Evolutionary conservation across 129 eudicot genomes (phyloP), one percentile per base, ranked within the genome.

Genomic region (Flaveria brownii): DNA sequence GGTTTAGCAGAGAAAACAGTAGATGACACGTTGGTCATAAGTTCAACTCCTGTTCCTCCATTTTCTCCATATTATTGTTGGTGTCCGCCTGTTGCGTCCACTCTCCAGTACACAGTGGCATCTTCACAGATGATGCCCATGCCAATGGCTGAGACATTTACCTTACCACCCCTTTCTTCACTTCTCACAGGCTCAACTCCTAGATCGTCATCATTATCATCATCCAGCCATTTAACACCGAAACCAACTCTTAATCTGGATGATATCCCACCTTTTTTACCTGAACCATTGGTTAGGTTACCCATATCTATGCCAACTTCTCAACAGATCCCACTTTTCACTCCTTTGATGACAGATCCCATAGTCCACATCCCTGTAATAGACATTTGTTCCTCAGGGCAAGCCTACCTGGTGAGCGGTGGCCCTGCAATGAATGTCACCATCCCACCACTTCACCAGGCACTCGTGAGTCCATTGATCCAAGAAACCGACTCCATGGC

Each of bases 291-390:
- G 80, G 70, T 79, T 20, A 65, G 85, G 75, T 79, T 86, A 56
- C 90, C 87, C 20, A 62, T 86, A 39, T 63, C 90, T 25, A 66
- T 84, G 42, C 46, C 69, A 63, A 16, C 45, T 6, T 63, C 69
- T 18, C 62, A 87, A 78, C 92, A 90, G 79, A 77, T 93, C 42
- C 87, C 89, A 3, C 82, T 91, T 56, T 93, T 90, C 75, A 88
- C 92, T 5, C 98, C 98, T 33, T 62, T 90, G 26, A 90, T 90
- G 83, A 86, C 95, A 2, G 98, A 93, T 55, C 77, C 98, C 5
- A 93, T 93, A 76, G 92, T 93, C 17, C 98, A 93, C 77, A 79
- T 90, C 66, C 98, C 98, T 11, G 89, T 90, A 12, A 82, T 93
- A 9, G 98, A 93, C 65, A 81, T 90, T 18, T 90, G 96, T 79